Conservation (phyloP, 495 filamentous ascomycete species). For the Tuber umbilicatum region DNA sequence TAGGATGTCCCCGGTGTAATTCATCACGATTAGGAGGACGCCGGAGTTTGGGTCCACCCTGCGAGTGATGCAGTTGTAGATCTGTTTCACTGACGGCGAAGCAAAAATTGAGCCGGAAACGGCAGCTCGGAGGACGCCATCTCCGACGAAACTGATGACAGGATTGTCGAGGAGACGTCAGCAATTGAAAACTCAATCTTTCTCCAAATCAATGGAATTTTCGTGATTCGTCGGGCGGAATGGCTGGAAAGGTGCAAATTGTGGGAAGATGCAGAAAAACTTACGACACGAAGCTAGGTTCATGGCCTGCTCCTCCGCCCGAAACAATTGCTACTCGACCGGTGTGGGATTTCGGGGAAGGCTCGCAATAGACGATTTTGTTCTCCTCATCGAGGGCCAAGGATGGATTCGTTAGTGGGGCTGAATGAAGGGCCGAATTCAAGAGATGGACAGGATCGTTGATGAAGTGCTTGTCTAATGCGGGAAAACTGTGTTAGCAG, state of each 20-base stretch:
- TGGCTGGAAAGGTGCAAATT: not conserved
- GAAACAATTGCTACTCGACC: slow-evolving; percentile 72
- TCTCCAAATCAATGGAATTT: not conserved
- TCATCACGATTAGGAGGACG: slow-evolving; percentile 64
- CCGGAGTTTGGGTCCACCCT: slow-evolving; percentile 65
- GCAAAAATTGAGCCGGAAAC: slow-evolving; percentile 95
- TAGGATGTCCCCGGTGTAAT: slow-evolving; percentile 76
- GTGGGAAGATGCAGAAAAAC: slow-evolving; percentile 41
- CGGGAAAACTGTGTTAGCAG: not conserved
- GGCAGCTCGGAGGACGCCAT: slow-evolving; percentile 72
- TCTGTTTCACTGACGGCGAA: slow-evolving; percentile 77
- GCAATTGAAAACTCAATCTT: not conserved
- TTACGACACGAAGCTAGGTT: slow-evolving; percentile 76
- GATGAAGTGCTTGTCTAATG: slow-evolving; percentile 78
- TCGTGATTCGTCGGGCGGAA: not conserved
- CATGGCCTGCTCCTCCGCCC: slow-evolving; percentile 88
- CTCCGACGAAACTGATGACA: slow-evolving; percentile 49
- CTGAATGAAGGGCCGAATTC: slow-evolving; percentile 63
- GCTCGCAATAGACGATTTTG: slow-evolving; percentile 52
- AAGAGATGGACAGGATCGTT: slow-evolving; percentile 77
- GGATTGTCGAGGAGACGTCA: not conserved
- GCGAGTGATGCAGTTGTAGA: slow-evolving; percentile 66
- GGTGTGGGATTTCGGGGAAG: slow-evolving; percentile 9
- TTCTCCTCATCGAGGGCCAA: slow-evolving; percentile 70
- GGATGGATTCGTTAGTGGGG: slow-evolving; percentile 79